Conservation (phyloP, 2,329 filamentous ascomycete genomes). For the Akanthomyces uredinophilus region DNA sequence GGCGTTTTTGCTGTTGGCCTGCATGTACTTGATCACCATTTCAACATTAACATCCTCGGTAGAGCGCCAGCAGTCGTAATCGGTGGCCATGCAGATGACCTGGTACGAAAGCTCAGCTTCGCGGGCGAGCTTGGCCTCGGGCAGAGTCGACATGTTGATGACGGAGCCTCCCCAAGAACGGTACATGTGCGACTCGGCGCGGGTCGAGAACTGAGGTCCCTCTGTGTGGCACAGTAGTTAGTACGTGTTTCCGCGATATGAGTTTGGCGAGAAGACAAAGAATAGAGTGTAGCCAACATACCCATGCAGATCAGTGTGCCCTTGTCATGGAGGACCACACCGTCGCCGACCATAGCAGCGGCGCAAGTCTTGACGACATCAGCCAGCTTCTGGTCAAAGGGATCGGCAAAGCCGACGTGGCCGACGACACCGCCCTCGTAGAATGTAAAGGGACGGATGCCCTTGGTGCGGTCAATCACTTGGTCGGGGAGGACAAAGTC, state of each 20-base stretch:
- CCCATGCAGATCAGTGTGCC: conserved; percentile 91
- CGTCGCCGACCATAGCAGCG: conserved; percentile 70
- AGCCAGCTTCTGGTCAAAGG: conserved; percentile 77
- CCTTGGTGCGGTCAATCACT: conserved; percentile 96
- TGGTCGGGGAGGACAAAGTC: conserved; percentile 97
- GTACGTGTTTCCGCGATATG: neutral
- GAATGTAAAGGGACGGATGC: conserved; percentile 89
- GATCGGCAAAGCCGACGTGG: conserved; percentile 92
- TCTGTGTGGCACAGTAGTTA: conserved; percentile 45
- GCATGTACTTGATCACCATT: conserved; percentile 97
- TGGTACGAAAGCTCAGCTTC: conserved; percentile 97
- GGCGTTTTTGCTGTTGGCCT: conserved; percentile 84
- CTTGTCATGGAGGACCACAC: conserved; percentile 75
- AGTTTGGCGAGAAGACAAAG: neutral
- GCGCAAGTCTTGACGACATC: conserved; percentile 75
- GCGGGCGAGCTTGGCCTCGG: conserved; percentile 90
- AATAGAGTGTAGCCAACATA: conserved; percentile 35
- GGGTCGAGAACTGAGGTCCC: conserved; percentile 96
- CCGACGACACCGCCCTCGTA: conserved; percentile 89
- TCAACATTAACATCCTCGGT: conserved; percentile 83
- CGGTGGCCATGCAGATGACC: conserved; percentile 99
- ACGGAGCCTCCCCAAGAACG: conserved; percentile 87
- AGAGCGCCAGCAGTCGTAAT: conserved; percentile 97
- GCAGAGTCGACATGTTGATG: conserved; percentile 97
- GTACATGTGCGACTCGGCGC: conserved; percentile 93